These are phyloP conservation scores for Clarireedia monteithiana DNA, from an alignment of 2,329 filamentous ascomycete species.

Conservation along the genomic window DNA sequence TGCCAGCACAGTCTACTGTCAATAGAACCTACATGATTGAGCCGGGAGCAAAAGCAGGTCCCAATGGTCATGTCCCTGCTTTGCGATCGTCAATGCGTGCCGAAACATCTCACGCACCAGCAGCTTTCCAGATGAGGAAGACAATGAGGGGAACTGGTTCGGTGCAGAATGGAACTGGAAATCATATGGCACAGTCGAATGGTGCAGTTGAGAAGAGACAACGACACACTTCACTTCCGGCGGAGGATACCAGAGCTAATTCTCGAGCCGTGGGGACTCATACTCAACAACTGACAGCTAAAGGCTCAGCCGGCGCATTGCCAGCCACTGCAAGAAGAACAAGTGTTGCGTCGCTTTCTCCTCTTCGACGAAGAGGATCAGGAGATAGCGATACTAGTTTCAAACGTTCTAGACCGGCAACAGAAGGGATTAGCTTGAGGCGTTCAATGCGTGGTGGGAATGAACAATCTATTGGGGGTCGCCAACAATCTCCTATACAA, in stretches of 20 bases:
- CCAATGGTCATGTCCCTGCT: conserved; percentile 20
- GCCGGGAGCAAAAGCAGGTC: conserved; percentile 26
- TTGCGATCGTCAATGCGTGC: conserved; percentile 43
- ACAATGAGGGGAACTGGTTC: conserved; percentile 24
- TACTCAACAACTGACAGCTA: conserved; percentile 17
- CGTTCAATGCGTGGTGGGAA: conserved; percentile 58
- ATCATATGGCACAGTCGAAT: conserved; percentile 17
- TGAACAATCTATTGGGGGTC: conserved; percentile 25
- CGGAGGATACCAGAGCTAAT: conserved; percentile 12
- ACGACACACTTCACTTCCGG: conserved; percentile 25
- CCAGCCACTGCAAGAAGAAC: conserved; percentile 9
- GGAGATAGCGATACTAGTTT: conserved; percentile 78
- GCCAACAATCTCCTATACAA: conserved; percentile 31
- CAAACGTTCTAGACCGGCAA: conserved; percentile 49
- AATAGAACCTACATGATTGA: conserved; percentile 35
- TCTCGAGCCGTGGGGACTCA: conserved; percentile 18
- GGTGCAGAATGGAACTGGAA: conserved; percentile 21
- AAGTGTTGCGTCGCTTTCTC: conserved; percentile 7
- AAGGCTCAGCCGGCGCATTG: conserved; percentile 15
- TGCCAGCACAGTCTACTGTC: conserved; percentile 18
- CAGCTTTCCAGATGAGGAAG: conserved; percentile 25
- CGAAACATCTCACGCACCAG: conserved; percentile 20
- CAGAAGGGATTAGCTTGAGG: conserved; percentile 54
- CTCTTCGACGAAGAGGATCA: conserved; percentile 47
- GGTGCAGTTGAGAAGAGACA: conserved; percentile 31